A percentile compares a stretch with the other conserved stretches of the same genome.
phyloP scores from a whole-genome alignment of 345 rosid species.

The Eucalyptus caleyi region DNA sequence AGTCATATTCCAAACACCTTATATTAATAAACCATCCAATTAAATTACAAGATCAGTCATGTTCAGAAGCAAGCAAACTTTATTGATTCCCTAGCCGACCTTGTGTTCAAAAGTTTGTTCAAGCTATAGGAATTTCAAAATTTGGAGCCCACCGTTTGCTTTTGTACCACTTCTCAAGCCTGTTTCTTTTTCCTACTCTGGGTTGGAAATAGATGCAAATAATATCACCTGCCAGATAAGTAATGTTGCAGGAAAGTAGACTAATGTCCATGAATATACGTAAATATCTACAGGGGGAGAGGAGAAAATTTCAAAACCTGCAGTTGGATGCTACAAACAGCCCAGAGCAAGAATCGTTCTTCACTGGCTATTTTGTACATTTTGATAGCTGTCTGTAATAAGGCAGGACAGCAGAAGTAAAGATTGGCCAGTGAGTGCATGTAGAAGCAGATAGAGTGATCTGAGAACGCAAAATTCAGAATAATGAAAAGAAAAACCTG shows the following conservation, averaged over 20 bases:
- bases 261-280: background rate
- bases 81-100: background rate
- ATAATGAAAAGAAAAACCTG: slow-evolving; percentile 35
- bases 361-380: slow-evolving; percentile 93
- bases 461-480: background rate
- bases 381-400: slow-evolving; percentile 85
- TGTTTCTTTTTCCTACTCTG: background rate
- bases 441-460: background rate
- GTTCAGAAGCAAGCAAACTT: background rate
- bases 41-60: background rate
- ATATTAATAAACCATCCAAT: background rate
- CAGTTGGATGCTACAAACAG: slow-evolving; percentile 97
- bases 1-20: background rate
- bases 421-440: background rate
- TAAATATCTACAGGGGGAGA: background rate
- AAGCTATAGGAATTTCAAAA: background rate
- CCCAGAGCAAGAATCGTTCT: slow-evolving; percentile 96
- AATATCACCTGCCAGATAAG: background rate
- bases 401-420: slow-evolving; percentile 3
- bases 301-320: slow-evolving; percentile 36
- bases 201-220: background rate
- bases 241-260: background rate
- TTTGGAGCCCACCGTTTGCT: background rate
- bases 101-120: background rate
- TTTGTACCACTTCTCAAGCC: background rate